Evolutionary conservation across 2,329 filamentous ascomycete species (phyloP).

Genomic region (Chrysoporthe austroafricana): DNA sequence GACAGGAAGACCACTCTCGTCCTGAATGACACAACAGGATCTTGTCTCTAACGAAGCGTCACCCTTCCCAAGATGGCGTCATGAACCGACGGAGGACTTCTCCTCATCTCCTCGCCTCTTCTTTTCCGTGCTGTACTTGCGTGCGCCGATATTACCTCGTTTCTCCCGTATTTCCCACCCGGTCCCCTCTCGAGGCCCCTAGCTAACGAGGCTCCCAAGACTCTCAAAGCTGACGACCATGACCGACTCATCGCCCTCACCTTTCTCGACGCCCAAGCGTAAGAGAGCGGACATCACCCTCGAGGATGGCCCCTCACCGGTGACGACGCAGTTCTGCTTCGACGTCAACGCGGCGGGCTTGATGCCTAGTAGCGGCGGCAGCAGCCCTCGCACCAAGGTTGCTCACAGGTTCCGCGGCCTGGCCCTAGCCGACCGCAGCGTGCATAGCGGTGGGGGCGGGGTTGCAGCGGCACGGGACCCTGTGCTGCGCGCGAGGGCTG

Average conservation of each 20-base stretch:
- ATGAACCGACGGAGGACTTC: background rate
- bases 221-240: conserved; percentile 3
- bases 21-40: background rate
- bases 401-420: conserved; percentile 57
- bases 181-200: background rate
- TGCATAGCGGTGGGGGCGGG: conserved; percentile 48
- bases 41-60: background rate
- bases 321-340: conserved; percentile 49
- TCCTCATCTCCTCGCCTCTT: background rate
- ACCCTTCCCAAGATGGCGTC: conserved; percentile 1
- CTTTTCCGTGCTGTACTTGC: background rate
- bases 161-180: background rate
- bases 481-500: background rate
- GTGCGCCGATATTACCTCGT: background rate
- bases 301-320: conserved; percentile 21
- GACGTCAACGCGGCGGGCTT: conserved; percentile 37
- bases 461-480: conserved; percentile 33
- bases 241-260: conserved; percentile 27
- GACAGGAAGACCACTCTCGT: background rate
- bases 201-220: background rate
- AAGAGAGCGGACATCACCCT: conserved; percentile 34
- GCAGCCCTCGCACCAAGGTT: conserved; percentile 57
- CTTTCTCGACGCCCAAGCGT: conserved; percentile 37
- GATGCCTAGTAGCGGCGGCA: conserved; percentile 49
- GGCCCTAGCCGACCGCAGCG: conserved; percentile 40